Percentiles rank a stretch among this genome's conserved stretches.
Evolutionary conservation across 257 asterid species (phyloP).

Genomic region (Solanum virginianum): DNA sequence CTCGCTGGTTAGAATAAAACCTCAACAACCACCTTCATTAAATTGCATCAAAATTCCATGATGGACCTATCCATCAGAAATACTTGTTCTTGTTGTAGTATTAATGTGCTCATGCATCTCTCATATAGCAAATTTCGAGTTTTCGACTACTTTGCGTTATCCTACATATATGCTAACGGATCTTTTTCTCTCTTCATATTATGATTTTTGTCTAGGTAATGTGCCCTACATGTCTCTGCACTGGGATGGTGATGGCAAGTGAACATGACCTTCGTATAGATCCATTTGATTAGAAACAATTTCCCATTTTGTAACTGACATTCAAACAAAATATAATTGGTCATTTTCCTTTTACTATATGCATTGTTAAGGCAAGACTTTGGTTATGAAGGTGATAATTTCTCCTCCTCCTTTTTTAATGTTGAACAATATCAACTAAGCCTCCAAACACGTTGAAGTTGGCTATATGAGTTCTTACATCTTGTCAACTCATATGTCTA

Average conservation of each 20-base stretch:
- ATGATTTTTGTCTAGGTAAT: slow-evolving; percentile 38
- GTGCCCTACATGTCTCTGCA: slow-evolving; percentile 95
- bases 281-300: slow-evolving; percentile 54
- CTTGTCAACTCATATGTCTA: background rate
- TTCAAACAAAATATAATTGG: background rate
- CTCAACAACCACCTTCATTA: background rate
- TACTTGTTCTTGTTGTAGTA: background rate
- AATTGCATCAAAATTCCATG: background rate
- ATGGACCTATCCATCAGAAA: background rate
- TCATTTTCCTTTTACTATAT: background rate
- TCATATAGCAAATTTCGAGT: background rate
- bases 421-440: background rate
- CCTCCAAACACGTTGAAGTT: background rate
- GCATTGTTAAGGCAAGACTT: background rate
- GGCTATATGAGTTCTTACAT: background rate
- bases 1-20: background rate
- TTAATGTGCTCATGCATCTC: background rate
- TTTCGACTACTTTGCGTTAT: background rate
- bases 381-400: background rate
- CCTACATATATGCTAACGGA: background rate
- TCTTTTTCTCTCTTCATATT: background rate
- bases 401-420: background rate
- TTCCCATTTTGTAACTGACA: background rate
- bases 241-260: slow-evolving; percentile 96
- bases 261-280: slow-evolving; percentile 86